Percentiles rank a stretch among this genome's conserved stretches.
Evolutionary conservation across 805 yeast genomes (phyloP).

Genomic region (Sungouiozyma intestinalis): DNA sequence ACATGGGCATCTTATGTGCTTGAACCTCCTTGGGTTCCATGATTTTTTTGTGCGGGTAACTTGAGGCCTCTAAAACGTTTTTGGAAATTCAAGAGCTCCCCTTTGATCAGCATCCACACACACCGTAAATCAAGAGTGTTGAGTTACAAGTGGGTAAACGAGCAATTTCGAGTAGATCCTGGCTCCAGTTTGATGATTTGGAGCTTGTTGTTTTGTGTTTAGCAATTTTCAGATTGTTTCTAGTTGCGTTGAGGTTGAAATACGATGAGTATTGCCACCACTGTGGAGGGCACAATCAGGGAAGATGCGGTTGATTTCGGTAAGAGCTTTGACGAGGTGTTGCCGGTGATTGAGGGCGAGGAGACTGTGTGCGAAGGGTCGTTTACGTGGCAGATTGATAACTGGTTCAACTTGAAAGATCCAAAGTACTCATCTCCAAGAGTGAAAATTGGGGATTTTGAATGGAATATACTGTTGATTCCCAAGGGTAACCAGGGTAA

Average conservation of each 20-base stretch:
- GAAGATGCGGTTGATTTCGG: conserved; percentile 16
- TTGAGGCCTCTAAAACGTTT: too few species aligned
- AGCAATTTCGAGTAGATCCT: too few species aligned
- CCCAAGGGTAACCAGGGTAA: conserved; percentile 62
- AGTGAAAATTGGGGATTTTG: conserved; percentile 49
- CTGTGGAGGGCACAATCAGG: conserved; percentile 10
- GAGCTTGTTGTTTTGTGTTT: neutral
- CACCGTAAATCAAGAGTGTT: neutral
- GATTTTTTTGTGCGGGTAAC: neutral
- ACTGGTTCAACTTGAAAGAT: conserved; percentile 37
- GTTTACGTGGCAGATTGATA: conserved; percentile 42
- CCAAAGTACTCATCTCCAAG: conserved; percentile 32
- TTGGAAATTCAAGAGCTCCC: neutral
- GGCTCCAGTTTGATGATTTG: neutral
- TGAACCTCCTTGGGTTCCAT: neutral
- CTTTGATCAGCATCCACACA: neutral
- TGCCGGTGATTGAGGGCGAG: conserved; percentile 15
- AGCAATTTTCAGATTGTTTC: neutral
- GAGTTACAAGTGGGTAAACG: too few species aligned
- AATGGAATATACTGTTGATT: conserved; percentile 64
- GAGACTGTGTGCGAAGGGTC: conserved; percentile 25
- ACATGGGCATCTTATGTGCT: neutral
- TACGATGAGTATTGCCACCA: neutral
- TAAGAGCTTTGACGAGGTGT: conserved; percentile 14
- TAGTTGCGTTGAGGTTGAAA: neutral